These are phyloP conservation scores for Fusarium chaquense DNA, from an alignment of 2,329 filamentous ascomycete species.

Conservation along the genomic window DNA sequence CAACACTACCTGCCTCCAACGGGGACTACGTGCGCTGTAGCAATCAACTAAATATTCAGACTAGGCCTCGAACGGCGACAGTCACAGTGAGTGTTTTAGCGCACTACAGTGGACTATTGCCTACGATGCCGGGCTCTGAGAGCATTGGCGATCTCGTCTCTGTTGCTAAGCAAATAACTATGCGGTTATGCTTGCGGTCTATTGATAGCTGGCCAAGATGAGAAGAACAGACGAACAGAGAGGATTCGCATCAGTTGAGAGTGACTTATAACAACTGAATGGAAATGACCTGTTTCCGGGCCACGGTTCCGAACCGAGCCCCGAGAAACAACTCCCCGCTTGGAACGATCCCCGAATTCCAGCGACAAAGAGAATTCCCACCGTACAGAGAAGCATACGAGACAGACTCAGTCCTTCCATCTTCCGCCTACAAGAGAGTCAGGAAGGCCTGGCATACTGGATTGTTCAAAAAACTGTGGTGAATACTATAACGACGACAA, in stretches of 20 bases:
- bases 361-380: not conserved
- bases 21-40: not conserved
- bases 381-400: not conserved
- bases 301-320: not conserved
- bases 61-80: not conserved
- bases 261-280: too few relatives aligned
- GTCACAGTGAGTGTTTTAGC: not conserved
- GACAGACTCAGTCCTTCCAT: not conserved
- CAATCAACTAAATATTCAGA: not conserved
- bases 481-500: not conserved
- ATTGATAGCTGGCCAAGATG: not conserved
- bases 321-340: not conserved
- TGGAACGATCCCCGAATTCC: not conserved
- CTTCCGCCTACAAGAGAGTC: not conserved
- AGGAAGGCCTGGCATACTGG: rapidly evolving
- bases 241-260: not conserved
- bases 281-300: not conserved
- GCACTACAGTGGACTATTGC: not conserved
- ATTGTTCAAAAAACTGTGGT: too few relatives aligned
- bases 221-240: not conserved
- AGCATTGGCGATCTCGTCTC: not conserved
- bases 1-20: not conserved
- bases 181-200: too few relatives aligned
- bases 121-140: not conserved
- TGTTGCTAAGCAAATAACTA: not conserved